These are phyloP conservation scores for Cercis canadensis DNA, from an alignment of 306 rosid genomes.

Conservation along the genomic window DNA sequence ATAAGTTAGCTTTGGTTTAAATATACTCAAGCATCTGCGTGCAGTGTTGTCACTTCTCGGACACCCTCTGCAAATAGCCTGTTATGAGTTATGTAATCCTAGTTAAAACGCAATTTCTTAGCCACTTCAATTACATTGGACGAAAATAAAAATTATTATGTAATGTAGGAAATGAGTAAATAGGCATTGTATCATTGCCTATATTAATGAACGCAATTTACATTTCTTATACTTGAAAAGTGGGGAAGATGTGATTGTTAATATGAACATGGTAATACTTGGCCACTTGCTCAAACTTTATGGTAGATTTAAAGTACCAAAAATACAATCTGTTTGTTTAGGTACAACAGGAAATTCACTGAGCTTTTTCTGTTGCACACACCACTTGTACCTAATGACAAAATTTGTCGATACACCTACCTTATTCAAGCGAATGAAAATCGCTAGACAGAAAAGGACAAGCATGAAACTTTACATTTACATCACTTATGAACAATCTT, in stretches of 20 bases:
- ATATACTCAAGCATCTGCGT: slow-evolving; percentile 78
- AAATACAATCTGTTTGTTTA: not conserved
- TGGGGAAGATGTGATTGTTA: too few relatives aligned
- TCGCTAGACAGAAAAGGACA: not conserved
- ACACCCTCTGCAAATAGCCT: slow-evolving; percentile 93
- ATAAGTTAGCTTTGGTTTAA: slow-evolving; percentile 75
- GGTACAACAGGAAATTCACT: not conserved
- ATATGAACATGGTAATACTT: not conserved
- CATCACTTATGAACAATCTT: not conserved
- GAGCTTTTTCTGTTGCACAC: not conserved
- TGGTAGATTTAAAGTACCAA: not conserved
- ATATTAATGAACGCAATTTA: not conserved
- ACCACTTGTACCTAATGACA: not conserved
- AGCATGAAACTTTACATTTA: too few relatives aligned
- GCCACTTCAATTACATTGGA: slow-evolving; percentile 16
- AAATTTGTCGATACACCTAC: not conserved
- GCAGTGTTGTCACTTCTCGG: slow-evolving; percentile 75
- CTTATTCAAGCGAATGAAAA: not conserved
- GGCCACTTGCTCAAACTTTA: not conserved
- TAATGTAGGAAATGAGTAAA: slow-evolving; percentile 2
- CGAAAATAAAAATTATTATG: slow-evolving; percentile 1
- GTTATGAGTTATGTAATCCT: slow-evolving; percentile 62
- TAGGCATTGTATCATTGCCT: slow-evolving; percentile 4
- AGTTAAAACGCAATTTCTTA: slow-evolving; percentile 45
- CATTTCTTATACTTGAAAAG: not conserved